Percentiles rank a stretch among this genome's conserved stretches.
phyloP scores from a whole-genome alignment of 176 grass and related monocot genomes.

The Oryza meyeriana region DNA sequence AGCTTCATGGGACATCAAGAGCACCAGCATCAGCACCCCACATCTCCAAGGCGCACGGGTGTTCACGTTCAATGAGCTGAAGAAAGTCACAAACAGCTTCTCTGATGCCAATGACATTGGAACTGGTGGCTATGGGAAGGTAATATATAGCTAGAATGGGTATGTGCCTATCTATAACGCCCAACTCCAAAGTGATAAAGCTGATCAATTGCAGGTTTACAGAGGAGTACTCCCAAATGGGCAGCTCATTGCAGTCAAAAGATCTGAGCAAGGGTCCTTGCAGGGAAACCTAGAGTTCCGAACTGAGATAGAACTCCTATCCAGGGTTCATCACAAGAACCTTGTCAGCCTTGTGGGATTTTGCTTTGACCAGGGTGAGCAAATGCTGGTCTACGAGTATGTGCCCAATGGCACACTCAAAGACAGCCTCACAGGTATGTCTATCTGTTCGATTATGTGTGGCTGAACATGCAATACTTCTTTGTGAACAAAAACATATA shows the following conservation, averaged over 20 bases:
- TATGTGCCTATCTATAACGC: neutral
- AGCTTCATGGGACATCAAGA: slow-evolving; percentile 72
- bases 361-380: slow-evolving; percentile 75
- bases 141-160: neutral
- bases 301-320: slow-evolving; percentile 80
- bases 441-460: neutral
- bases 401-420: slow-evolving; percentile 83
- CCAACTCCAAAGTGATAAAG: neutral
- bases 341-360: slow-evolving; percentile 75
- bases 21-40: slow-evolving; percentile 48
- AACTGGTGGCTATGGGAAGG: slow-evolving; percentile 73
- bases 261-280: slow-evolving; percentile 59
- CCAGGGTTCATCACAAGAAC: slow-evolving; percentile 81
- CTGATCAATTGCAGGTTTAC: slow-evolving; percentile 49
- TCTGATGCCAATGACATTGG: slow-evolving; percentile 58
- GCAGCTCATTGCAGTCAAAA: slow-evolving; percentile 71
- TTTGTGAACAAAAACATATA: neutral
- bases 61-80: slow-evolving; percentile 69
- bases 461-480: neutral
- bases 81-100: slow-evolving; percentile 71
- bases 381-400: slow-evolving; percentile 84
- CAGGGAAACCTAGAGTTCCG: slow-evolving; percentile 70
- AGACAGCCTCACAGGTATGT: slow-evolving; percentile 65
- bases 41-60: slow-evolving; percentile 61
- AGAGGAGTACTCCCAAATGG: slow-evolving; percentile 54